Evolutionary conservation across 2,329 filamentous ascomycete genomes (phyloP).

Genomic region (Trichoderma polysporum): DNA sequence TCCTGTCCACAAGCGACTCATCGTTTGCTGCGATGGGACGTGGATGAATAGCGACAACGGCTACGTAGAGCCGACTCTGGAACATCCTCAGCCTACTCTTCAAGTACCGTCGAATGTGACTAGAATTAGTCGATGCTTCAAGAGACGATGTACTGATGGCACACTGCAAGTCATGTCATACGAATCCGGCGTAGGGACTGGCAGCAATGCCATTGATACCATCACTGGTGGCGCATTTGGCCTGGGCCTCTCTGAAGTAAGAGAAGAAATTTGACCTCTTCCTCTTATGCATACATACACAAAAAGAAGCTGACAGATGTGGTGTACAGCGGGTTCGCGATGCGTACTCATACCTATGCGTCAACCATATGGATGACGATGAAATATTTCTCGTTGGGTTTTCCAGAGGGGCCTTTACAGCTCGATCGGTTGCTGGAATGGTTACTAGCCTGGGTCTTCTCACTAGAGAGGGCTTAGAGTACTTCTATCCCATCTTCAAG

Average conservation of each 20-base stretch:
- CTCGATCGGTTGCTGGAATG: constrained; percentile 56
- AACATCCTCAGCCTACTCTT: constrained; percentile 40
- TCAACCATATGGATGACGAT: constrained; percentile 60
- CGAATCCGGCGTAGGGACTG: constrained; percentile 60
- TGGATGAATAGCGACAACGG: constrained; percentile 55
- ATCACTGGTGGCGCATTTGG: constrained; percentile 57
- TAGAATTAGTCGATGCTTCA: constrained; percentile 58
- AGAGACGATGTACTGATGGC: constrained; percentile 49
- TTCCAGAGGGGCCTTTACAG: constrained; percentile 59
- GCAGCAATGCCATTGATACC: constrained; percentile 48
- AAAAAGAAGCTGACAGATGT: not conserved
- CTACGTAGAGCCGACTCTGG: constrained; percentile 41
- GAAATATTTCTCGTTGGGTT: constrained; percentile 58
- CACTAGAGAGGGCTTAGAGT: constrained; percentile 52
- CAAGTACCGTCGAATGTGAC: constrained; percentile 61
- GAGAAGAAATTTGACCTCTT: constrained; percentile 14
- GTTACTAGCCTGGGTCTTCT: constrained; percentile 51
- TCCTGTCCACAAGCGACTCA: constrained; percentile 43
- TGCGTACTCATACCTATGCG: constrained; percentile 61
- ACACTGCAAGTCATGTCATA: constrained; percentile 60
- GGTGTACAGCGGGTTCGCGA: constrained; percentile 52
- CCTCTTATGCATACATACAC: not conserved
- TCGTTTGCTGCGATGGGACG: constrained; percentile 55
- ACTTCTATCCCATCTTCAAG: constrained; percentile 56
- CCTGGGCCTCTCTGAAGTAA: constrained; percentile 52